Evolutionary conservation across 441 rosid species (phyloP).

Genomic region (Adansonia gregorii): DNA sequence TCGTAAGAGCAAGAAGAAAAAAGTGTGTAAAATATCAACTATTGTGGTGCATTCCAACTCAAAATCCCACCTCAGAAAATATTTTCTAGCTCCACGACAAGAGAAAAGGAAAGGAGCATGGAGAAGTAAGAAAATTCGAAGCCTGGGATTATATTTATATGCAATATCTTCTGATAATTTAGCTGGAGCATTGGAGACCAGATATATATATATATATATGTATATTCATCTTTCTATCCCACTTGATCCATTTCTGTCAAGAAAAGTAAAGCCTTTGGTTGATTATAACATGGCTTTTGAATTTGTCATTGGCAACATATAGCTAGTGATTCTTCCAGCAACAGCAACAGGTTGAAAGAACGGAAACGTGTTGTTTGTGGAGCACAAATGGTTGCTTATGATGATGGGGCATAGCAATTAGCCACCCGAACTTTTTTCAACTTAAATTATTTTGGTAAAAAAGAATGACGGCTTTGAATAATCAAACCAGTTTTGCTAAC

Average conservation of each 20-base stretch:
- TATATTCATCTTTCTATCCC: not conserved
- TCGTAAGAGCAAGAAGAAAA: not conserved
- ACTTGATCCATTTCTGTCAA: constrained; percentile 14
- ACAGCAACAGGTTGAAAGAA: not conserved
- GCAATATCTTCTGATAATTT: not conserved
- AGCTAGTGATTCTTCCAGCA: no score
- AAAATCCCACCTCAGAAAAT: constrained; percentile 23
- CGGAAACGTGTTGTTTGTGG: constrained; percentile 15
- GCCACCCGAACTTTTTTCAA: not conserved
- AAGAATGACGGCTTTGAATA: constrained; percentile 20
- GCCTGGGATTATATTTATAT: not conserved
- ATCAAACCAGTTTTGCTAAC: constrained; percentile 15
- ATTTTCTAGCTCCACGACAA: constrained; percentile 16
- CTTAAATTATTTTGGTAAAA: constrained; percentile 1
- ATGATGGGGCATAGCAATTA: not conserved
- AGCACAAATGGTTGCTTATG: not conserved
- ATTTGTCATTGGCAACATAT: not conserved
- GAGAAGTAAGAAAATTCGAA: not conserved
- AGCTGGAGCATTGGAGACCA: not conserved
- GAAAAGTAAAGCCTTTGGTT: not conserved
- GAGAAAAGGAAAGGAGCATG: not conserved
- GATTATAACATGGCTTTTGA: not conserved
- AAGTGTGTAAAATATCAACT: not conserved
- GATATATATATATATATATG: not conserved
- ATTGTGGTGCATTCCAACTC: constrained; percentile 39